Base-by-base conservation (phyloP, 805 yeast species). In the Hanseniaspora vineae region DNA sequence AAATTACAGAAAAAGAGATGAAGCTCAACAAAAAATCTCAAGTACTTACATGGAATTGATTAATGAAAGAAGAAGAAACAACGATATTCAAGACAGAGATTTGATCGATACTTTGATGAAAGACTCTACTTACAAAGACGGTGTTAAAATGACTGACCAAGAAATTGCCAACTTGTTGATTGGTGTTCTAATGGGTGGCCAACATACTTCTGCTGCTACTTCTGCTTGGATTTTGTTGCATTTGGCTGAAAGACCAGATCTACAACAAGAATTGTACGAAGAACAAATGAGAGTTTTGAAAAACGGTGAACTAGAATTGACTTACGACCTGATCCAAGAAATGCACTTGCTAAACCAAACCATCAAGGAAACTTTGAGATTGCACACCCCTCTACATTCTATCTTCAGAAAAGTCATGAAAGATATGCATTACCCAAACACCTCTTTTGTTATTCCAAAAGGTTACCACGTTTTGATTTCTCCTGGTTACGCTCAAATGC, bases 171-270 rank as follows among this genome's bases (percentile, higher is more conserved):
- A 89, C 67, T 72, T 92, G 65, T 71, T 88, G 65, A 90, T 92
- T 66, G 98, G 97, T 66, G 83, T 92, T 48, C 73, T 92, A 52
- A 92, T 92, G 98, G 98, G 98, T 59, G 98, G 98, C 53, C 98
- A 92, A 71, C 98, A 92, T 66, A 92, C 98, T 29, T 84, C 95
- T 53, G 92, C 97, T 42, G 77, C 97, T 20, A 92, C 98, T 19
- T 84, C 95, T 39, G 84, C 97, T 15, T 92, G 98, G 98, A 80
- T 80, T 60, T 70, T 92, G 61, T 74, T 92, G 54, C 97, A 92
- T 62, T 73, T 92, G 52, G 97, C 88, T 54, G 95, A 83, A 58
- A 73, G 78, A 58, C 95, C 94, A 43, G 83, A 84, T 39, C 69
- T 90, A 51, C 96, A 87, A 70, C 84, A 89, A 50, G 84, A 81